Evolutionary conservation across 1,284 basidiomycete species (phyloP), one percentile per base, ranked within the genome.

Genomic region (Ganoderma lucidum): DNA sequence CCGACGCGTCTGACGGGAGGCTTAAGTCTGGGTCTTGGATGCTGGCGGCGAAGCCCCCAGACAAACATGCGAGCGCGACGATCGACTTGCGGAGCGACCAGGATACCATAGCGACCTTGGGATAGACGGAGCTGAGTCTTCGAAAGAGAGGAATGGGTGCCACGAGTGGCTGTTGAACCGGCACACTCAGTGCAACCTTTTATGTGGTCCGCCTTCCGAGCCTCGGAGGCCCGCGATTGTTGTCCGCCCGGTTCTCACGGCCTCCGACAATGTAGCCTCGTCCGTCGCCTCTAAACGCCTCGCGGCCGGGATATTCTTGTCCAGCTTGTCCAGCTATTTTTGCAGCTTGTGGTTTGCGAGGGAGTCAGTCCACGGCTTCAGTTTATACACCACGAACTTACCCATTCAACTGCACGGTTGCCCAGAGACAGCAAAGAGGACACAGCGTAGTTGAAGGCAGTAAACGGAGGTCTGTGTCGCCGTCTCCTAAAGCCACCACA

Each of bases 1-100:
- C 67, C 44, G 79, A 74, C 2, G 85, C 83, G 55, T 74, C 79
- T 0, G 78, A 51, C 0, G 90, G 89, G 12, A 90, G 77, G 6
- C 68, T 39, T 15, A 91, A 76, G 51, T 75, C 75, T 2, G 82
- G 77, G 19, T 80, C 78, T 76, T 91, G 90, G 9, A 65, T 72
- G 4, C 63, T 51, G 2, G 70, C 80, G 3, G 74, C 82, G 12
- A 72, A 58, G 35, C 68, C 53, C 65, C 66, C 48, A 59, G 68
- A 68, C 48, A 70, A 68, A 63, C 77, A 71, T 61, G 69, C 73
- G 59, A 78, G 64, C 15, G 71, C 69, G 42, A 77, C 64, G 30
- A 71, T 70, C 48, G 74, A 61, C 9, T 66, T 61, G 45, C 73
- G 64, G 62, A 76, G 61, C 60, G 62, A 66, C 68, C 68, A 65